Base-by-base conservation (phyloP, 2,329 filamentous ascomycete species). In the Bipolaris gigantea region DNA sequence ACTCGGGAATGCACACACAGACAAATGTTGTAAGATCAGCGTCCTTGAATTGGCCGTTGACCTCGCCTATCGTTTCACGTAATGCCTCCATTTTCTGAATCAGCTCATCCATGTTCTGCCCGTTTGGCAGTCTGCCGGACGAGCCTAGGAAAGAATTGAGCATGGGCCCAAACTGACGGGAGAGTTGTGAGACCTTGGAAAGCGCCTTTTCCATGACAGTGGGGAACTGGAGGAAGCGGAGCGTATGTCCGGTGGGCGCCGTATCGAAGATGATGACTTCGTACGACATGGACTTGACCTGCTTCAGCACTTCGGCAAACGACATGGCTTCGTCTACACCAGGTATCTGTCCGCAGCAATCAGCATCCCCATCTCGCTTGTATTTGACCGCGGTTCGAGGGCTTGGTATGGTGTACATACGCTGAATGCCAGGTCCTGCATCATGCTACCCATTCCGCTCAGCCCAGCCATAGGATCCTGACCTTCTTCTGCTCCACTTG, bases 281-380 rank as follows among this genome's bases (percentile, higher is more conserved):
- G 84, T 99, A 99, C 45, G 92, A 96, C 73, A 97, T 89, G 36
- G 91, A 96, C 80, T 97, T 97, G 80, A 99, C 94, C 78, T 99
- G 94, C 79, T 99, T 99, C 70, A 99, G 84, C 61, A 99, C 94
- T 80, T 99, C 94, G 74, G 94, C 94, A 73, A 99, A 99, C 53
- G 92, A 97, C 94, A 99, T 99, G 75, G 94, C 94, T 78, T 99
- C 94, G 74, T 99, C 94, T 59, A 99, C 96, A 78, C 94, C 94
- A 16, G 94, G 94, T 59, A 99, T 99, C 90, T 96, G 48, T 23
- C 4, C 18, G 7, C 21, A 33, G 9, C 44, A 36, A 18, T 63
- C 39, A 60, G 50, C 27, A 32, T 19, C 23, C n/a, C 15, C 38
- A 0, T 13, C 8, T 38, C 3, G 32, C 6, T 25, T 9, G n/a